Base-by-base conservation (phyloP, 2,329 filamentous ascomycete species). In the Talaromyces rugulosus region DNA sequence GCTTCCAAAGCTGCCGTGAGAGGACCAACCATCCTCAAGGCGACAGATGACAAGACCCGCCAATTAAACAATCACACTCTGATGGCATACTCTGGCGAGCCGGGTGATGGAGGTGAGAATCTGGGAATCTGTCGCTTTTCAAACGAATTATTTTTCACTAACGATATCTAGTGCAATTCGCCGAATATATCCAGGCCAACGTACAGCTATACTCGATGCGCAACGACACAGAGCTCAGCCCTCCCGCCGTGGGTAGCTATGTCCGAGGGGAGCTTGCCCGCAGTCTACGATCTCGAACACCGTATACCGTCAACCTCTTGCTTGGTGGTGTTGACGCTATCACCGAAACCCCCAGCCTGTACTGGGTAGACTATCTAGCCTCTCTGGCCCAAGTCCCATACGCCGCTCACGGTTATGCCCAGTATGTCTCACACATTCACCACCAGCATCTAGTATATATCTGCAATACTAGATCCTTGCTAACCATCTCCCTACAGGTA, bases 141-240 rank as follows among this genome's bases (percentile, higher is more conserved):
- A 23, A 52, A 31, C 7, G 9, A 53, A 6, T 28, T 47, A 47
- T 28, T 42, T 14, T 6, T 56, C 23, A 30, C 34, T 51, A 33
- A 47, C 44, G 6, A 27, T 28, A 30, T 63, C 16, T 62, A 96
- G 93, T 98, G 66, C 94, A 99, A 88, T 99, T 99, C 78, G 91
- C 96, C 77, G 95, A 99, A 82, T 99, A 94, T 82, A 96, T 99
- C 77, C 93, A 98, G 86, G 93, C 94, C 76, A 99, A 99, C 79
- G 89, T 95, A 66, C 92, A 96, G 80, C 89, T 99, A 74, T 99
- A 99, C 82, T 92, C 91, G 69, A 99, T 98, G 93, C 92, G 96
- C 74, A 98, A 98, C 77, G 90, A 92, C 78, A 90, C 90, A 74
- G 92, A 97, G 72, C 87, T 99, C 64, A 92, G 91, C 52, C 94